Evolutionary conservation across 2,329 filamentous ascomycete genomes (phyloP), one percentile per base, ranked within the genome.

Genomic region (Leptosphaerulina australis): DNA sequence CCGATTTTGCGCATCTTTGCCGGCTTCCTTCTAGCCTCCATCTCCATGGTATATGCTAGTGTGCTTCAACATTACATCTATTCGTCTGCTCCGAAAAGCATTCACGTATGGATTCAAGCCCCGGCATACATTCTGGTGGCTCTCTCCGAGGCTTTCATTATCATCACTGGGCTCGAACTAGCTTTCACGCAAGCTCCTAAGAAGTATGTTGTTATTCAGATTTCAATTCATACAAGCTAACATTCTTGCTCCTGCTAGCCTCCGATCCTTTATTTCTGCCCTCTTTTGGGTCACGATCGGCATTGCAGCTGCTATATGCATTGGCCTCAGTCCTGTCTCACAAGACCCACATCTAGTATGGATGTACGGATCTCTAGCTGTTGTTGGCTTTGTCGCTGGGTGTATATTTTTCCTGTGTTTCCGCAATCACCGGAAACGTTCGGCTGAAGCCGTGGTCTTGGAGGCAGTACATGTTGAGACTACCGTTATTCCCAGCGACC

Each of bases 391-490:
- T 33, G 39, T 55, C 8, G 53, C 45, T 36, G 53, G 53, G 5
- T 53, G 41, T 28, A 15, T 51, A 2, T 56, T 55, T 18, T 64
- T 86, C 83, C 0, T 82, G 83, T 31, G 78, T 76, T 21, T 56
- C 20, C n/a, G n/a, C n/a, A n/a, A n/a, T n/a, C n/a, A n/a, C n/a
- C n/a, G n/a, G n/a, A n/a, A n/a, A n/a, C n/a, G n/a, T n/a, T n/a
- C n/a, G n/a, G n/a, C n/a, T n/a, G n/a, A n/a, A n/a, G n/a, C n/a
- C n/a, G n/a, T n/a, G n/a, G n/a, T n/a, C n/a, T n/a, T n/a, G n/a
- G n/a, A n/a, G n/a, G n/a, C n/a, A n/a, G n/a, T n/a, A n/a, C n/a
- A n/a, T n/a, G n/a, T n/a, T n/a, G n/a, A n/a, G n/a, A n/a, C n/a
- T n/a, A n/a, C n/a, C n/a, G n/a, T n/a, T n/a, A n/a, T n/a, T n/a